Evolutionary conservation across 352 stramenopile genomes (phyloP), one percentile per base, ranked within the genome.

Genomic region (Pythium rhizo-oryzae): DNA sequence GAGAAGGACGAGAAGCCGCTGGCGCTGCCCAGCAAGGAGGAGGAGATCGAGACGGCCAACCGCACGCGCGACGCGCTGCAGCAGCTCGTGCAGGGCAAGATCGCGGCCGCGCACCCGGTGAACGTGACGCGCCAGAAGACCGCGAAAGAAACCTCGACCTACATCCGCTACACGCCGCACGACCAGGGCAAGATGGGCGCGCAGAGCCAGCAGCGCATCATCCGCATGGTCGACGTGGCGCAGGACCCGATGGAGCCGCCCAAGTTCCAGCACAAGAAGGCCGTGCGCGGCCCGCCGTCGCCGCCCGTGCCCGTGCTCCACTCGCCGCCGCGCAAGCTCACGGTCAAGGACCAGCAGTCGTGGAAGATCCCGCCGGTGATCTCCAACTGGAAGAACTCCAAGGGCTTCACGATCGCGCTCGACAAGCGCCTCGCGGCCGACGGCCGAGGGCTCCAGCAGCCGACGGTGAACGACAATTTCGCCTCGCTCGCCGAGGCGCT

Each of bases 291-390:
- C 44, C 76, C 94, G 67, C 66, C 94, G 86, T 92, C 85, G 68
- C 97, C 85, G 69, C 96, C 75, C 39, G 99, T 90, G 77, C 98
- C 71, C 62, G 98, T 86, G 70, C 73, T 97, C 67, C 92, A 98
- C 70, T 99, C 74, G 72, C 99, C 90, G 70, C 94, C 75, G 65
- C 95, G 79, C 72, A 97, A 98, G 72, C 71, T 98, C 23, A 98
- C 93, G 18, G 91, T 98, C 19, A 73, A 93, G 30, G 96, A 98
- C 70, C 92, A 98, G 76, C 88, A 98, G 76, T 92, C 92, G 67
- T 99, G 98, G 98, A 99, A 99, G 84, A 98, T 99, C 67, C 98
- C 98, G 21, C 97, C 98, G 15, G 98, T 97, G 73, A 98, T 99
- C 67, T 99, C 96, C 35, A 99, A 99, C 78, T 99, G 97, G 98